These are phyloP conservation scores for Pinguiococcus pyrenoidosus DNA, from an alignment of 108 stramenopile genomes.

Conservation along the genomic window DNA sequence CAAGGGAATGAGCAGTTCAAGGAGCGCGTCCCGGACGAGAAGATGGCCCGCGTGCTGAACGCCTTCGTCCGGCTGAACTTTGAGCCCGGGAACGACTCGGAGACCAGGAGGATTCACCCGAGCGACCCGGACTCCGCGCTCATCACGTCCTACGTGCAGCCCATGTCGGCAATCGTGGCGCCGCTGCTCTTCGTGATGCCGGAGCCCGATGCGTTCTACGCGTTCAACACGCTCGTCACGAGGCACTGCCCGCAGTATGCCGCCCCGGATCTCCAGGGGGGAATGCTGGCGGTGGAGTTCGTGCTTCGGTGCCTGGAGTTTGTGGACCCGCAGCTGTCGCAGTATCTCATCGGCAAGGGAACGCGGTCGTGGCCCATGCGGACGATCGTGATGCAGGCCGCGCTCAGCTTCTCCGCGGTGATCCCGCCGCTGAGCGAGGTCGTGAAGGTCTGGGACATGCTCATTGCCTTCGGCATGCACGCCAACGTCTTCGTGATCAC, in stretches of 20 bases:
- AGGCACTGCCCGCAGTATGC: constrained; percentile 9
- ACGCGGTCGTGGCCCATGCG: too few relatives aligned
- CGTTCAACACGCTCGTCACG: constrained; percentile 17
- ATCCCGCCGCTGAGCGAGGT: too few relatives aligned
- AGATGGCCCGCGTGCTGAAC: constrained; percentile 10
- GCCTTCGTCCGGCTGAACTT: constrained; percentile 19
- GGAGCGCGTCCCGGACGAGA: constrained; percentile 12
- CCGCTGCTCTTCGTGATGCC: constrained; percentile 24
- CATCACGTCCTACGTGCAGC: constrained; percentile 12
- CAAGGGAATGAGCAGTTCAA: constrained; percentile 13
- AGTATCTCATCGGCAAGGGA: too few relatives aligned
- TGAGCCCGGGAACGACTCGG: constrained; percentile 8
- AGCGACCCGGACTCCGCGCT: background rate
- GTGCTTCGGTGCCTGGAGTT: too few relatives aligned
- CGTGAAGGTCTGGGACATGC: constrained; percentile 12
- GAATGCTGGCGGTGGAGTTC: background rate
- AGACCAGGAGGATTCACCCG: background rate
- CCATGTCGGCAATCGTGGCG: constrained; percentile 16
- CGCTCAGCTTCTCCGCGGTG: too few relatives aligned
- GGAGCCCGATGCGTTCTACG: constrained; percentile 21
- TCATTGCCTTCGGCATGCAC: constrained; percentile 23
- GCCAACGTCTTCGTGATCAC: constrained; percentile 11
- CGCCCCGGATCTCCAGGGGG: background rate
- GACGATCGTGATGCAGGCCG: too few relatives aligned
- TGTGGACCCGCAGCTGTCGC: too few relatives aligned